Percentiles rank a stretch among this genome's conserved stretches.
phyloP scores from a whole-genome alignment of 202 grass and related monocot species.

The Dendrocalamus latiflorus region DNA sequence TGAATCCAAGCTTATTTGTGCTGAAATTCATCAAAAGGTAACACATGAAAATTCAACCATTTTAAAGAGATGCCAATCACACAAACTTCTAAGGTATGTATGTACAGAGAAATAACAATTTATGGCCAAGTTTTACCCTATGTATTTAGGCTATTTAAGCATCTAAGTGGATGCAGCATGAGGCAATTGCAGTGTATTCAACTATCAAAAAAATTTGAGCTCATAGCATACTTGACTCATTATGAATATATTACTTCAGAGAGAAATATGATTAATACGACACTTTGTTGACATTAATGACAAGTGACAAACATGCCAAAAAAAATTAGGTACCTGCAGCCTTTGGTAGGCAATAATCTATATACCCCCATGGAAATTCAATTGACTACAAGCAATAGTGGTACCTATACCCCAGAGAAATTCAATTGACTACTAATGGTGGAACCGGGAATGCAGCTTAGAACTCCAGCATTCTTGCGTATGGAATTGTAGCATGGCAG shows the following conservation, averaged over 20 bases:
- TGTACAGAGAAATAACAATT: background rate
- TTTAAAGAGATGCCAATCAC: constrained; percentile 4
- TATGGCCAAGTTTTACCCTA: background rate
- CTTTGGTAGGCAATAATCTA: too few species aligned
- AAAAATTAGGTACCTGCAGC: too few species aligned
- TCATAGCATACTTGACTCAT: background rate
- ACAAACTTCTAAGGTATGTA: background rate
- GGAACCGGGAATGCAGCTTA: too few species aligned
- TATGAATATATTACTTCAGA: constrained; percentile 7
- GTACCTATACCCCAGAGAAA: too few species aligned
- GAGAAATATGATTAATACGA: too few species aligned
- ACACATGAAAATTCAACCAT: constrained; percentile 19
- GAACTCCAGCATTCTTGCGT: too few species aligned
- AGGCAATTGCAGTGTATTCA: background rate
- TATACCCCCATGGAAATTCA: too few species aligned
- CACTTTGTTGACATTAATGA: too few species aligned
- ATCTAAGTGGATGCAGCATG: background rate
- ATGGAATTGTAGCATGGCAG: too few species aligned
- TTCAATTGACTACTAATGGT: too few species aligned
- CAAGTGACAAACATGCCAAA: too few species aligned
- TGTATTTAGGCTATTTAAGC: background rate
- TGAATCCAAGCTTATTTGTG: constrained; percentile 90
- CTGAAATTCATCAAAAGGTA: constrained; percentile 49
- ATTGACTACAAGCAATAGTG: too few species aligned
- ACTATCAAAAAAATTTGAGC: background rate